Percentiles rank a stretch among this genome's conserved stretches.
Conservation (phyloP, 2,329 filamentous ascomycete species). For the Graphilbum fragrans region DNA sequence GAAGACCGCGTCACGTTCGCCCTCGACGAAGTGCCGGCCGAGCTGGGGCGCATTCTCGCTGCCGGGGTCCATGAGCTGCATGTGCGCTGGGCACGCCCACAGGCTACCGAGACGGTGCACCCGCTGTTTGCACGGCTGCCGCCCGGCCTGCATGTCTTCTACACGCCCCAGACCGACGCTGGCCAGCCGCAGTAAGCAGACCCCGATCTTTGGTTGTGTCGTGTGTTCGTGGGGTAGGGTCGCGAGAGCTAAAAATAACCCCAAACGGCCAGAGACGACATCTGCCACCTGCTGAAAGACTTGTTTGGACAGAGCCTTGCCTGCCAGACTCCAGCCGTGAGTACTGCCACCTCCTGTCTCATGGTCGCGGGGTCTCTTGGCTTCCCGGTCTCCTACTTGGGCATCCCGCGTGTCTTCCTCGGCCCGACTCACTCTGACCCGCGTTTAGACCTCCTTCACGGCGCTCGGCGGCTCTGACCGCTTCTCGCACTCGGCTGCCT, state of each 20-base stretch:
- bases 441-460: conserved; percentile 47
- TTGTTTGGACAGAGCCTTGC: conserved; percentile 41
- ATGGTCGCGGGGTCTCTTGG: too few species aligned
- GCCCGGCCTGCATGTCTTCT: conserved; percentile 73
- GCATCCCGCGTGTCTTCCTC: neutral
- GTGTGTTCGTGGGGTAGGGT: too few species aligned
- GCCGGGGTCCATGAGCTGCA: conserved; percentile 56
- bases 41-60: conserved; percentile 50
- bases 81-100: conserved; percentile 61
- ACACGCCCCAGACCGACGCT: conserved; percentile 38
- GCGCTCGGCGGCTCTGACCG: conserved; percentile 36
- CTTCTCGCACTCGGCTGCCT: conserved; percentile 49
- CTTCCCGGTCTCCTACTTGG: neutral
- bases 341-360: neutral
- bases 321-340: conserved; percentile 39
- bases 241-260: neutral
- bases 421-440: neutral
- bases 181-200: conserved; percentile 3
- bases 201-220: neutral
- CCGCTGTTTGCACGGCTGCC: conserved; percentile 66
- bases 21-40: conserved; percentile 59
- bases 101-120: conserved; percentile 43
- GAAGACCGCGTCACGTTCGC: conserved; percentile 70
- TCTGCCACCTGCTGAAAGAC: conserved; percentile 48
- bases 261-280: conserved; percentile 22